A percentile compares a stretch with the other conserved stretches of the same genome.
These are phyloP conservation scores for Zelonia costaricensis DNA, from an alignment of 208 protist species.

Conservation along the genomic window DNA sequence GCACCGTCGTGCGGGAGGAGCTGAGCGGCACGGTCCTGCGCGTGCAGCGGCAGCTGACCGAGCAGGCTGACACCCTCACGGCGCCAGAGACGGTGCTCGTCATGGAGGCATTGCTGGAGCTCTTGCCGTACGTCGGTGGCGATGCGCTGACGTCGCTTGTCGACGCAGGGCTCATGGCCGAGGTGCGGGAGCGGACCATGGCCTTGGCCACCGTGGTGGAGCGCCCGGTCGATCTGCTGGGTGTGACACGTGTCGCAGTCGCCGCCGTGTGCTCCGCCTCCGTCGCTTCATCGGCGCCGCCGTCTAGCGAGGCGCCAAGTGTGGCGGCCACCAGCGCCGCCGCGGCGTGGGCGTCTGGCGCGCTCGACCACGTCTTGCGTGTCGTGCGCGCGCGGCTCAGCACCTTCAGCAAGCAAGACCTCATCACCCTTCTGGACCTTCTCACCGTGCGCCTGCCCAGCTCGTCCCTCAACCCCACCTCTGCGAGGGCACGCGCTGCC, in stretches of 20 bases:
- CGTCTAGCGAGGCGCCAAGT: not conserved
- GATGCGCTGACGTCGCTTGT: conserved; percentile 2
- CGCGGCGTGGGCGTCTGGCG: conserved; percentile 17
- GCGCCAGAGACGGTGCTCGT: conserved; percentile 49
- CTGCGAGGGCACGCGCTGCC: not conserved
- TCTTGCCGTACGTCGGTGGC: conserved; percentile 33
- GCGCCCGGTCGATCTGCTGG: conserved; percentile 53
- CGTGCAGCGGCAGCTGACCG: conserved; percentile 37
- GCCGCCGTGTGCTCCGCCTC: conserved; percentile 20
- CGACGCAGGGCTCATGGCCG: conserved; percentile 24
- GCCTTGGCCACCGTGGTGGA: conserved; percentile 43
- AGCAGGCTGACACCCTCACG: conserved; percentile 35
- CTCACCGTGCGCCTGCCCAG: conserved; percentile 35
- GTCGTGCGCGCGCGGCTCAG: conserved; percentile 42
- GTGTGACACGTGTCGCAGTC: conserved; percentile 38
- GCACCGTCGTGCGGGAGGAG: conserved; percentile 21
- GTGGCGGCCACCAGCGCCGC: not conserved
- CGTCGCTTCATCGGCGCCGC: not conserved
- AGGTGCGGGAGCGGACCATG: conserved; percentile 45
- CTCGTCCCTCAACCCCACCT: not conserved
- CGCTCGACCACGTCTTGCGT: conserved; percentile 23
- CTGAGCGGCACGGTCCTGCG: conserved; percentile 23
- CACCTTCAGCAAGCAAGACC: conserved; percentile 48
- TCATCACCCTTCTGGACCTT: conserved; percentile 52
- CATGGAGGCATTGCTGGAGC: conserved; percentile 51